A percentile compares a stretch with the other conserved stretches of the same genome.
These are phyloP conservation scores for Westerdykella aurantiaca DNA, from an alignment of 2,329 filamentous ascomycete genomes.

Conservation along the genomic window DNA sequence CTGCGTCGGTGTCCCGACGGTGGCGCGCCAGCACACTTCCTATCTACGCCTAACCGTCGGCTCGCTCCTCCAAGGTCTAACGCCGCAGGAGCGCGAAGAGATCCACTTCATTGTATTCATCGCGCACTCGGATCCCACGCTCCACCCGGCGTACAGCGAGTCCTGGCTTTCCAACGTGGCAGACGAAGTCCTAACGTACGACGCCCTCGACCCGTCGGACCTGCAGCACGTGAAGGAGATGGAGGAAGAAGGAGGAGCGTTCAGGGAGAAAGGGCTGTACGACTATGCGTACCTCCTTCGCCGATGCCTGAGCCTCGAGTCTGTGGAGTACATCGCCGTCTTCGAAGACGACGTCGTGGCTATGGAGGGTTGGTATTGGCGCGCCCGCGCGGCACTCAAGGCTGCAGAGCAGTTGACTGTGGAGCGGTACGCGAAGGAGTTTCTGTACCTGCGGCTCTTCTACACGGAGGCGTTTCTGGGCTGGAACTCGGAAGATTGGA, in stretches of 20 bases:
- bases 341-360: slow-evolving; percentile 46
- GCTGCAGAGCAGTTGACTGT: slow-evolving; percentile 28
- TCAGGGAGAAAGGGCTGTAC: slow-evolving; percentile 39
- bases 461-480: slow-evolving; percentile 43
- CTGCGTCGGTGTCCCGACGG: slow-evolving; percentile 43
- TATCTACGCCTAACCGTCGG: slow-evolving; percentile 43
- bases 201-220: slow-evolving; percentile 13
- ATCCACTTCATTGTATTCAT: slow-evolving; percentile 43
- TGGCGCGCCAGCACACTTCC: slow-evolving; percentile 36
- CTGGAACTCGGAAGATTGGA: slow-evolving; percentile 43
- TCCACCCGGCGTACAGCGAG: slow-evolving; percentile 39
- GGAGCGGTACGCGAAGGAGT: slow-evolving; percentile 19
- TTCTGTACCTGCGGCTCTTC: slow-evolving; percentile 44
- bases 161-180: slow-evolving; percentile 38
- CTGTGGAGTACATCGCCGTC: slow-evolving; percentile 39
- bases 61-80: slow-evolving; percentile 41
- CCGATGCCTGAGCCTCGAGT: slow-evolving; percentile 34
- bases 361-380: slow-evolving; percentile 45
- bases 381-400: slow-evolving; percentile 35
- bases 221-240: slow-evolving; percentile 33
- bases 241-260: slow-evolving; percentile 23
- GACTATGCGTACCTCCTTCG: slow-evolving; percentile 43
- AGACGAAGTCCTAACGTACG: slow-evolving; percentile 41
- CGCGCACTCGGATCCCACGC: slow-evolving; percentile 38
- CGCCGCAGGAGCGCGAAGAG: slow-evolving; percentile 36